Evolutionary conservation across 164 flowering plant genomes (phyloP).

Genomic region (Vitis riparia): DNA sequence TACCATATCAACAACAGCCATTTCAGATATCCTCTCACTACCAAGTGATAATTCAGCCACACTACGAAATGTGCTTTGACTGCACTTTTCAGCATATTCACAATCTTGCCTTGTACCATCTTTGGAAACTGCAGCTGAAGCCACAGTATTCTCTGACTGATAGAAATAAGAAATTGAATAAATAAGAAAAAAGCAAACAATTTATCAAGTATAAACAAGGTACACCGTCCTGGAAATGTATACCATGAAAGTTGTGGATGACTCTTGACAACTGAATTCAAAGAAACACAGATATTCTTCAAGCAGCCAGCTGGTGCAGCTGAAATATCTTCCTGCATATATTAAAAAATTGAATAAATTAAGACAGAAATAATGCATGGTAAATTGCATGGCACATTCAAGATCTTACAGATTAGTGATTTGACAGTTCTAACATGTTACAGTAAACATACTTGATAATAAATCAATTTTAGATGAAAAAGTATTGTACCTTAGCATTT

Average conservation of each 20-base stretch:
- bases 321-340: too few species aligned
- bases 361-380: too few species aligned
- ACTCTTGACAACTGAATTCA: constrained; percentile 33
- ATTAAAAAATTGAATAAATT: too few species aligned
- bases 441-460: too few species aligned
- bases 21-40: constrained; percentile 34
- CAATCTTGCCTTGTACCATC: constrained; percentile 27
- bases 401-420: background rate
- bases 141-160: constrained; percentile 28
- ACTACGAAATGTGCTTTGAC: constrained; percentile 59
- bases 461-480: too few species aligned
- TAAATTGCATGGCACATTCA: background rate
- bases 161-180: constrained; percentile 7
- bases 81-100: constrained; percentile 42
- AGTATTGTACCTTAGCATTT: too few species aligned
- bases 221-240: too few species aligned
- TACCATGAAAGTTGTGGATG: constrained; percentile 11
- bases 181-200: constrained; percentile 3
- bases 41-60: constrained; percentile 68
- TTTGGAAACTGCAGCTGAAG: constrained; percentile 27
- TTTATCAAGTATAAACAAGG: too few species aligned
- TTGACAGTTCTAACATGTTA: background rate
- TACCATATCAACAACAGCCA: constrained; percentile 71
- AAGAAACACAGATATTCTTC: constrained; percentile 26
- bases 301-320: too few species aligned